Evolutionary conservation across 1,284 basidiomycete genomes (phyloP), one percentile per base, ranked within the genome.

Genomic region (Veloboletus limbatus): DNA sequence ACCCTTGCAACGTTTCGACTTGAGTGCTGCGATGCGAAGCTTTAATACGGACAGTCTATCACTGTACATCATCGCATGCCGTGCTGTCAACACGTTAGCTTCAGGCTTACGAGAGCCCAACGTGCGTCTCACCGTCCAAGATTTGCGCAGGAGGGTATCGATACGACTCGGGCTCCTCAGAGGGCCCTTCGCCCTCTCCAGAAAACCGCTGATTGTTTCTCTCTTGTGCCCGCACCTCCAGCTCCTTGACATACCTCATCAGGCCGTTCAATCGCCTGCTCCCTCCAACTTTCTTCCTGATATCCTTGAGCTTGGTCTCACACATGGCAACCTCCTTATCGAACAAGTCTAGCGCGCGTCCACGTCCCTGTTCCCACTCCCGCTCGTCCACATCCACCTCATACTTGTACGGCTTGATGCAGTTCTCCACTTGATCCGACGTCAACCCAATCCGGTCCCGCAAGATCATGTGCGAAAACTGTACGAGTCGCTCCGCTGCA

Each of bases 321-420:
- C 94, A 97, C 80, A 92, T 82, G 34, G 55, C 65, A 39, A 92
- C 73, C 74, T 99, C 97, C 54, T 82, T 81, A 67, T 92, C 85
- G 57, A 97, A 88, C 54, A 95, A 72, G 38, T 79, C 77, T 43
- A 94, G 76, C 0, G 92, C 82, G 41, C 83, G 75, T 52, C 76
- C 74, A 27, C 95, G 74, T 0, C 96, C 96, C 3, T 74, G 62
- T 58, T 93, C 92, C 97, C 97, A 99, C 65, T 98, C 95, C 32
- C 84, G 74, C 10, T 79, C 78, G 54, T 97, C 92, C 21, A 96
- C 85, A 60, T 97, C 94, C 14, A 94, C 81, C 59, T 94, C 92
- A 66, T 97, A 97, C 75, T 99, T 98, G 81, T 85, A 98, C 25
- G 97, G 97, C 72, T 99, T 99, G 75, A 99, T 97, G 69, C 92